Conservation (phyloP, 2,329 filamentous ascomycete species). For the Arthrobotrys entomopaga region DNA sequence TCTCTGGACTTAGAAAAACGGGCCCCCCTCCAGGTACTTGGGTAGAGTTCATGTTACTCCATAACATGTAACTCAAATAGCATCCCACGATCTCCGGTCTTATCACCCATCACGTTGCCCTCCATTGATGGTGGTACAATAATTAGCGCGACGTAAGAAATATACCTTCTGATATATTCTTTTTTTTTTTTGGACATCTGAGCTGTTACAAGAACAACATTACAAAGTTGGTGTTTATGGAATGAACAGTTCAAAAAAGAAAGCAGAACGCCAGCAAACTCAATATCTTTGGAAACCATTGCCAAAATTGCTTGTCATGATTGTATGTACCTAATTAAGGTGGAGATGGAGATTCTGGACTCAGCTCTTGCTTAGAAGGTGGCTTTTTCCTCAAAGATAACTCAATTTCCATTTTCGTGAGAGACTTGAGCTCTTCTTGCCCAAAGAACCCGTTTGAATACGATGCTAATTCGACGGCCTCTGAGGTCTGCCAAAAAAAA, state of each 20-base stretch:
- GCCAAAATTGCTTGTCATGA: constrained; percentile 14
- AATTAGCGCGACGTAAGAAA: constrained; percentile 6
- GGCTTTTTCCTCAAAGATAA: constrained; percentile 15
- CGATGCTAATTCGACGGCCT: constrained; percentile 31
- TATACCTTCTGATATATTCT: constrained; percentile 1
- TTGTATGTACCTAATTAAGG: not conserved
- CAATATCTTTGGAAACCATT: not conserved
- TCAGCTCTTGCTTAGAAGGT: constrained; percentile 6
- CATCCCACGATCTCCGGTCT: constrained; percentile 19
- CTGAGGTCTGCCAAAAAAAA: constrained; percentile 14
- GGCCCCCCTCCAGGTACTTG: constrained; percentile 14
- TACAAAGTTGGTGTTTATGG: too few relatives aligned
- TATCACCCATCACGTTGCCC: constrained; percentile 29
- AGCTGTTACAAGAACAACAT: too few relatives aligned
- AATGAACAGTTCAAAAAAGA: not conserved
- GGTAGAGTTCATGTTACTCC: constrained; percentile 27
- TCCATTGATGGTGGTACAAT: constrained; percentile 29
- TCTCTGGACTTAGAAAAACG: not conserved
- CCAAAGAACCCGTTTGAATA: constrained; percentile 33
- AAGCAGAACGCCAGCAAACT: not conserved
- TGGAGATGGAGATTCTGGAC: constrained; percentile 37
- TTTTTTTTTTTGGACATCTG: too few relatives aligned
- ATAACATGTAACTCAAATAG: constrained; percentile 23
- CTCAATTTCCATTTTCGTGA: constrained; percentile 25
- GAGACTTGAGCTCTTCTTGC: constrained; percentile 6